A percentile compares a stretch with the other conserved stretches of the same genome.
phyloP scores from a whole-genome alignment of 148 eudicot species.

The Vaccinium darrowii region DNA sequence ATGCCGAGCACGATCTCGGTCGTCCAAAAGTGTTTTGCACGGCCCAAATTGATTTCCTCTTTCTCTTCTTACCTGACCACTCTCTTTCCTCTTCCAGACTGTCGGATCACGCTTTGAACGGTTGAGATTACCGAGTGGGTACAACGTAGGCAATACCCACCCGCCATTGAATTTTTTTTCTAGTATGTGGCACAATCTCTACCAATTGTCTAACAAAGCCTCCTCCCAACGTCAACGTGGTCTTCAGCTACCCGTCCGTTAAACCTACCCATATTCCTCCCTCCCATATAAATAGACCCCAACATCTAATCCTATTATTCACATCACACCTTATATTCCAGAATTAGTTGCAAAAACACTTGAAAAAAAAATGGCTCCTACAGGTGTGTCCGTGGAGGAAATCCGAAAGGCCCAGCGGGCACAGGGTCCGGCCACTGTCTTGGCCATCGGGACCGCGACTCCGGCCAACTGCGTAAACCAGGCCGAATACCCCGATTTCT shows the following conservation, averaged over 20 bases:
- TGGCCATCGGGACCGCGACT: slow-evolving; percentile 31
- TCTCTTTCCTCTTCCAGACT: no score
- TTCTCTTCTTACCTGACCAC: no score
- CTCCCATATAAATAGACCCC: neutral
- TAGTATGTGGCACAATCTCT: neutral
- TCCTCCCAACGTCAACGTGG: slow-evolving; percentile 4
- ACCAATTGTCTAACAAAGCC: neutral
- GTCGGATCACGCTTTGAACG: no score
- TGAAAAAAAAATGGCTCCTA: neutral
- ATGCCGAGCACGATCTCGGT: no score
- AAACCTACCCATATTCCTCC: neutral
- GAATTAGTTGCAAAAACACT: neutral
- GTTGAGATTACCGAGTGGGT: no score
- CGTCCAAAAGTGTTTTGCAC: no score
- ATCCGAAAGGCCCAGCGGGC: slow-evolving; percentile 36
- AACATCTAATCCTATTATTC: rapidly evolving
- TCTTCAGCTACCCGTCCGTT: neutral
- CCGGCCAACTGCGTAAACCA: slow-evolving; percentile 27
- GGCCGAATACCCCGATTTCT: slow-evolving; percentile 27
- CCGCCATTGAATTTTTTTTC: no score
- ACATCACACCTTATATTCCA: neutral
- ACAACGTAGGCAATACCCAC: no score
- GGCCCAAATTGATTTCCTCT: no score
- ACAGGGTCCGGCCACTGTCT: slow-evolving; percentile 18
- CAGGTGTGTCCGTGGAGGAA: slow-evolving; percentile 7